Conservation (phyloP, 495 filamentous ascomycete species). For the Aspergillus coremiiformis region DNA sequence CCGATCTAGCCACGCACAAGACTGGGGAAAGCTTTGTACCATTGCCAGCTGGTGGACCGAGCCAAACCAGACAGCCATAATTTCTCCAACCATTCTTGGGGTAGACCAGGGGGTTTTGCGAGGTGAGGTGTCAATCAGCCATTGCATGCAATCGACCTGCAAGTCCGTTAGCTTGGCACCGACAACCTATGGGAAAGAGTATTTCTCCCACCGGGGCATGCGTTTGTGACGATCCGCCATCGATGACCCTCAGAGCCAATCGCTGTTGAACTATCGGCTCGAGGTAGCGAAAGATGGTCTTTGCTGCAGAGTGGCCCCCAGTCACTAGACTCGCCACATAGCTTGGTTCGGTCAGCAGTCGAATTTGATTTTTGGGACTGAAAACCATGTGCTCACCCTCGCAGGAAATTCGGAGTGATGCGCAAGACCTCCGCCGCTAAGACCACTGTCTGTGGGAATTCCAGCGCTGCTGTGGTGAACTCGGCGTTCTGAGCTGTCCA, state of each 20-base stretch:
- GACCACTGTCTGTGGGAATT: neutral
- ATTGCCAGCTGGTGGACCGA: neutral
- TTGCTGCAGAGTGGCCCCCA: neutral
- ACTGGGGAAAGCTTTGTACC: neutral
- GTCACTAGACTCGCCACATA: neutral
- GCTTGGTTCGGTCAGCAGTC: neutral
- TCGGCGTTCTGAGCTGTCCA: neutral
- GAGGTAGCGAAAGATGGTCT: neutral
- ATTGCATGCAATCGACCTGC: constrained; percentile 4
- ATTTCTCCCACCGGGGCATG: neutral
- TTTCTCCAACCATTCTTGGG: neutral
- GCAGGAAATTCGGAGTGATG: neutral
- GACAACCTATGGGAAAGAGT: neutral
- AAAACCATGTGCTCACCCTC: neutral
- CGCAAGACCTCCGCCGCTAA: neutral
- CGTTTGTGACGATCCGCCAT: neutral
- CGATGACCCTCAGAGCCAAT: neutral
- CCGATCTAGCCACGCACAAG: neutral
- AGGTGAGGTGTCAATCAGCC: neutral
- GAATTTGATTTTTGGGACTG: neutral
- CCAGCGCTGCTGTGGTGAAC: neutral
- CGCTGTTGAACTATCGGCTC: neutral
- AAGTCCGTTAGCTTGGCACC: neutral
- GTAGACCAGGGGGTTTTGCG: neutral
- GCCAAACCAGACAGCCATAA: constrained; percentile 5